phyloP scores from a whole-genome alignment of 495 filamentous ascomycete species.

The Pyrenula aspistea region DNA sequence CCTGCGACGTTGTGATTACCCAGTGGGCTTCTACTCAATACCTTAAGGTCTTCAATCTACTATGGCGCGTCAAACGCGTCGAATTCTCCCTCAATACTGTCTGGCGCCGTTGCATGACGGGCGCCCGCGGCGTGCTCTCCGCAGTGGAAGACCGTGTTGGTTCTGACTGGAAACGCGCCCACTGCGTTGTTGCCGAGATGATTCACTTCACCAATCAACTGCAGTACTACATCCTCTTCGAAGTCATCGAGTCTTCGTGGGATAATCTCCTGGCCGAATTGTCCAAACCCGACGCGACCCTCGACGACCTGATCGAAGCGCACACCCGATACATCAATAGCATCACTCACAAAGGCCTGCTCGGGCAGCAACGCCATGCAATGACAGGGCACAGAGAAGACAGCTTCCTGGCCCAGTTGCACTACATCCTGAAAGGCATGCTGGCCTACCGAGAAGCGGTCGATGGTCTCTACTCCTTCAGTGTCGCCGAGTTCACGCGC shows the following conservation, averaged over 20 bases:
- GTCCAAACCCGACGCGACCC: slow-evolving; percentile 67
- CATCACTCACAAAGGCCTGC: slow-evolving; percentile 92
- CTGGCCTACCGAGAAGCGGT: slow-evolving; percentile 86
- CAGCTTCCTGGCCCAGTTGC: slow-evolving; percentile 81
- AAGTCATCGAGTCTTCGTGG: slow-evolving; percentile 95
- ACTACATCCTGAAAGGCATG: slow-evolving; percentile 90
- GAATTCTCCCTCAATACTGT: slow-evolving; percentile 84
- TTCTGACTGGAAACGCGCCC: slow-evolving; percentile 77
- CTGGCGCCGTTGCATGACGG: slow-evolving; percentile 95
- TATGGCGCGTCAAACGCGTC: slow-evolving; percentile 96
- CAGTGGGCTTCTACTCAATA: slow-evolving; percentile 92
- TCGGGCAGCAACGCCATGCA: slow-evolving; percentile 39
- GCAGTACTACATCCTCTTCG: slow-evolving; percentile 97
- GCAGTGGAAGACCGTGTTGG: slow-evolving; percentile 65
- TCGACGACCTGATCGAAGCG: slow-evolving; percentile 89
- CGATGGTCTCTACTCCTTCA: slow-evolving; percentile 88
- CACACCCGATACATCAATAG: slow-evolving; percentile 82
- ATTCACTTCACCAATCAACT: slow-evolving; percentile 95
- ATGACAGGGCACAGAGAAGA: slow-evolving; percentile 47
- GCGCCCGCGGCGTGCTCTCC: slow-evolving; percentile 80
- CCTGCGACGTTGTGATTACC: slow-evolving; percentile 94
- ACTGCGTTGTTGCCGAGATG: slow-evolving; percentile 90
- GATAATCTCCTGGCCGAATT: slow-evolving; percentile 71
- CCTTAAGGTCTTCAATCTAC: slow-evolving; percentile 97
- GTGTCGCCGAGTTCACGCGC: slow-evolving; percentile 82